Evolutionary conservation across 352 stramenopile species (phyloP).

Genomic region (Pythium coloratum): DNA sequence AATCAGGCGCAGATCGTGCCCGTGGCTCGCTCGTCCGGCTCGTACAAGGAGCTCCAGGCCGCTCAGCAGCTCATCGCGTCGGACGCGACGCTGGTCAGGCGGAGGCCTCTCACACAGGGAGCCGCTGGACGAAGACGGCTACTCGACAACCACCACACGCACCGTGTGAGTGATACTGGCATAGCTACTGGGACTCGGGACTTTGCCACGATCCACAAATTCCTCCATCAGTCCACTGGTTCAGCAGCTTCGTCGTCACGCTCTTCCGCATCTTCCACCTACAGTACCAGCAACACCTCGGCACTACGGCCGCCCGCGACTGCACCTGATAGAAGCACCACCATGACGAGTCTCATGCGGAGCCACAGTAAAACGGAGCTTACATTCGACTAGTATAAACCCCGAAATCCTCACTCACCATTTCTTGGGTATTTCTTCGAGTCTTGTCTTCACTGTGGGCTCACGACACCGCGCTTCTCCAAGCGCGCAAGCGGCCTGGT

Average conservation of each 20-base stretch:
- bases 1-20: constrained; percentile 14
- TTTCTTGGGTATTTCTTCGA: not conserved
- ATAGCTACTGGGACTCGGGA: constrained; percentile 24
- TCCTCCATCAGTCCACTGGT: constrained; percentile 49
- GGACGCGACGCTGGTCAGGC: constrained; percentile 19
- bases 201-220: constrained; percentile 71
- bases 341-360: not conserved
- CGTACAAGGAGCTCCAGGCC: constrained; percentile 7
- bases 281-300: constrained; percentile 16
- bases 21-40: not conserved
- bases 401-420: not conserved
- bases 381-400: constrained; percentile 26
- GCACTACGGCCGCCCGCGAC: constrained; percentile 19
- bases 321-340: constrained; percentile 15
- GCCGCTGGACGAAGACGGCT: constrained; percentile 30
- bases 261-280: not conserved
- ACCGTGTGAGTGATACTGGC: constrained; percentile 29
- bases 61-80: constrained; percentile 21
- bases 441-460: not conserved
- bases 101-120: constrained; percentile 27
- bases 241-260: not conserved
- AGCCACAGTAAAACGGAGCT: constrained; percentile 10
- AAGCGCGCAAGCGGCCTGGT: constrained; percentile 42
- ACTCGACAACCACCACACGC: constrained; percentile 21
- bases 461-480: constrained; percentile 16